Base-by-base conservation (phyloP, 352 stramenopile species). In the Saprolegnia diclina region DNA sequence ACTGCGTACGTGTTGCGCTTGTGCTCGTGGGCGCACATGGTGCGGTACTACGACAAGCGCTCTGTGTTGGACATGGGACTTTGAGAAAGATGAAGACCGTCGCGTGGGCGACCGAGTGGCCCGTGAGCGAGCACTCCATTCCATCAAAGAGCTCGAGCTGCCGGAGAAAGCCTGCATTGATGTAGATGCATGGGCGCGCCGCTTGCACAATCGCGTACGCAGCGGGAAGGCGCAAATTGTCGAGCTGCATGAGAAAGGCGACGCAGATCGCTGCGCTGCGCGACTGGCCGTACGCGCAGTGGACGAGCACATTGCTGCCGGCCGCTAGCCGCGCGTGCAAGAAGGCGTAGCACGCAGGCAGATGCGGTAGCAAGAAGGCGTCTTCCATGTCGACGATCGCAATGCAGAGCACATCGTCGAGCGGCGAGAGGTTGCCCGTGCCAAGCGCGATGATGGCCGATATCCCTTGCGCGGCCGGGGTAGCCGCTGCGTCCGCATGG, bases 251-350 rank as follows among this genome's bases (percentile, higher is more conserved):
- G 54, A 92, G 61, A 73, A 79, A 92, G 29, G 86, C 86, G 22
- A 94, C 79, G 56, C 82, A 91, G 50, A 92, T 76, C 18, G 82
- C 69, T 40, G 82, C 85, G 46, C 82, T 91, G 52, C 86, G 81
- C 10, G 82, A 91, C 67, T 94, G 86, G 22, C 86, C 86, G 59
- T 91, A 90, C 4, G 88, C 83, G 46, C 86, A 94, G 53, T 94
- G 84, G 52, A 94, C 86, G 32, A 92, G 74, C 56, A 77, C 79
- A 2, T 45, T 18, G n/a, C 42, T 22, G 4, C 21, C 40, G 0
- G n/a, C 5, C 6, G 64, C 14, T 1, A 44, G 42, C 0, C 57
- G 53, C 4, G 69, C 71, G 1, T 75, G 37, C 11, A 88, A 48
- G 55, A 87, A 87, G 7, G 53, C 64, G 29, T 84, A 74, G 63